Percentiles rank a stretch among this genome's conserved stretches.
Evolutionary conservation across 192 early-diverging fungal genomes (phyloP).

Genomic region (Coemansia sp.): DNA sequence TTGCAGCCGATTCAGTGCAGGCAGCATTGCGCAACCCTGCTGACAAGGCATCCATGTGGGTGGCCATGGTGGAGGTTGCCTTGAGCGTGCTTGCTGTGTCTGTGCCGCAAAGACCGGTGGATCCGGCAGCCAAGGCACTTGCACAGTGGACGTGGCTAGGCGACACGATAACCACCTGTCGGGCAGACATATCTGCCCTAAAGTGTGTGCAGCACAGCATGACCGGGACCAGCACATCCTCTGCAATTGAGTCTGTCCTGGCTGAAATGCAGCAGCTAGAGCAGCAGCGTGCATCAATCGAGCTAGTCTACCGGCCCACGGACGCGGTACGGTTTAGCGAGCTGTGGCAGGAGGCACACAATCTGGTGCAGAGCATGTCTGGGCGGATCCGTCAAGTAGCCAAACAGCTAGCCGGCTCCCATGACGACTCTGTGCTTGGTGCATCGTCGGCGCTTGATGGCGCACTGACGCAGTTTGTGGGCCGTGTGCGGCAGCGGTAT

Average conservation of each 20-base stretch:
- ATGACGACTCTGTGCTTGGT: not conserved
- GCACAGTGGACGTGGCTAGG: constrained; percentile 64
- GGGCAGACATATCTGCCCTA: constrained; percentile 61
- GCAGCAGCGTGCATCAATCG: constrained; percentile 26
- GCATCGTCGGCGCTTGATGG: constrained; percentile 15
- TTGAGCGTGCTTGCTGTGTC: constrained; percentile 66
- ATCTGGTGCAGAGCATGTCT: constrained; percentile 12
- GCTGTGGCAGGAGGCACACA: constrained; percentile 50
- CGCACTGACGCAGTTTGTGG: constrained; percentile 41
- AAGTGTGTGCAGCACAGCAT: constrained; percentile 56
- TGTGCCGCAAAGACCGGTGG: constrained; percentile 76
- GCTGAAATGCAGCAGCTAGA: constrained; percentile 14
- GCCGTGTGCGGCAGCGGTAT: constrained; percentile 27
- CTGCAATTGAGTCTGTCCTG: constrained; percentile 18
- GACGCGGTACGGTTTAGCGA: constrained; percentile 28
- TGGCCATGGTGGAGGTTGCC: constrained; percentile 35
- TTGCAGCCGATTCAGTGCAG: constrained; percentile 12
- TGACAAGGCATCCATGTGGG: constrained; percentile 1
- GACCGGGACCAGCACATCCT: constrained; percentile 56
- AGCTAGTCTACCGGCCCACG: constrained; percentile 38
- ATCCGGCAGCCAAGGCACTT: constrained; percentile 77
- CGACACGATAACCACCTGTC: constrained; percentile 49
- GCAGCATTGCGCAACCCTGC: constrained; percentile 1
- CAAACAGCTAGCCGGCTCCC: constrained; percentile 1
- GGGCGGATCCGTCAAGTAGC: constrained; percentile 17